Evolutionary conservation across 768 basidiomycete genomes (phyloP).

Genomic region (Termitomyces sp.): DNA sequence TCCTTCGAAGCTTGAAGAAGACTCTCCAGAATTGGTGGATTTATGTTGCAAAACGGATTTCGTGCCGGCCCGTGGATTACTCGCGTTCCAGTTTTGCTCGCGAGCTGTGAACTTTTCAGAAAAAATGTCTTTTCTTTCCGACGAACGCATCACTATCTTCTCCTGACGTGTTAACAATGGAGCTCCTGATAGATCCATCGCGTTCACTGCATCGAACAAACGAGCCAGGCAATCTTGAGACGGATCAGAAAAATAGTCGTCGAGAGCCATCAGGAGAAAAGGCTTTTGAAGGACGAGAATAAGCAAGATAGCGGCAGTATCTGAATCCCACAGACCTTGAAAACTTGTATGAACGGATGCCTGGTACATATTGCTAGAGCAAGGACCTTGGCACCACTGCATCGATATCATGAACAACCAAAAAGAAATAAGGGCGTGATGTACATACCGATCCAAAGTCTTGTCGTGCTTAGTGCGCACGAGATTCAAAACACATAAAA

Average conservation of each 20-base stretch:
- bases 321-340: slow-evolving; percentile 54
- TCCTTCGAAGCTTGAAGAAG: slow-evolving; percentile 68
- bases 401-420: neutral
- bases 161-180: slow-evolving; percentile 78
- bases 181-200: slow-evolving; percentile 78
- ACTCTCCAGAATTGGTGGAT: slow-evolving; percentile 53
- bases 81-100: slow-evolving; percentile 21
- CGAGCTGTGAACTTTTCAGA: slow-evolving; percentile 63
- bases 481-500: slow-evolving; percentile 86
- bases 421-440: slow-evolving; percentile 12
- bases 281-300: slow-evolving; percentile 47
- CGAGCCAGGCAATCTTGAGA: slow-evolving; percentile 87
- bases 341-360: slow-evolving; percentile 93
- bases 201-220: slow-evolving; percentile 90
- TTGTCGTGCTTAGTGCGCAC: slow-evolving; percentile 92
- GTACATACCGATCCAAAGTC: slow-evolving; percentile 60
- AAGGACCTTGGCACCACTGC: slow-evolving; percentile 89
- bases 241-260: slow-evolving; percentile 89
- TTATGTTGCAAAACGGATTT: slow-evolving; percentile 33
- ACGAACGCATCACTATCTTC: slow-evolving; percentile 83
- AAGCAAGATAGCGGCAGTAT: neutral
- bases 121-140: slow-evolving; percentile 90
- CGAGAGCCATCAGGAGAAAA: slow-evolving; percentile 86
- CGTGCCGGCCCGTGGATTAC: slow-evolving; percentile 17
- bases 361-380: slow-evolving; percentile 92